Base-by-base conservation (phyloP, 306 rosid species). In the Oxytropis ochrocephala region DNA sequence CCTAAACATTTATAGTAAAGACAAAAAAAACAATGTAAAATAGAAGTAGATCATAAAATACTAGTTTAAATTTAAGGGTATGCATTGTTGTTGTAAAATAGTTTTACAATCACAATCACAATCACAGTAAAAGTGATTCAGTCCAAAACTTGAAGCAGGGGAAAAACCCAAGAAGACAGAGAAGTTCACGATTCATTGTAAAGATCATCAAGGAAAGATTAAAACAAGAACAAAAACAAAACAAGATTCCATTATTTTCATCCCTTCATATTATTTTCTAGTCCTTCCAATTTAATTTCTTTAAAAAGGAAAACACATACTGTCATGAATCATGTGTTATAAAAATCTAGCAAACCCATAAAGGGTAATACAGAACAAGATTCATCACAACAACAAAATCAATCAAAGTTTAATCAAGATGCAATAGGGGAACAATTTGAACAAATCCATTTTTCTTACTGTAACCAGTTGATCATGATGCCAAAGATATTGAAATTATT, bases 341-440 rank as follows among this genome's bases (percentile, higher is more conserved):
- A 18, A 48, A 72, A 27, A 41, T 58, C 14, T 29, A 58, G 3
- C 39, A 58, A 57, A 57, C 16, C 27, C 51, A 6, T 16, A 43
- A 69, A 29, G 53, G 36, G 17, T 0, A 24, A 16, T 16, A 2
- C 36, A 24, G 44, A 32, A 70, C 19, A 17, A 30, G 2, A 61
- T 35, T 60, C 30, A 59, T 19, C 30, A 19, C 32, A 36, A 29
- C 19, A 14, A 38, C 39, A 54, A 61, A 53, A 62, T 47, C 69
- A 62, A 64, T 12, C 30, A 32, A 32, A 41, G 7, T 43, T 56
- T n/a, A 67, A 35, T 6, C 64, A 53, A 69, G 6, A 52, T 43
- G 33, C 19, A 74, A 42, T 50, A 64, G 29, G 18, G 78, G 13
- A 53, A 42, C 29, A 52, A 17, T 16, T 53, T 75, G 54, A 76